phyloP scores from a whole-genome alignment of 202 grass and related monocot genomes.

The Schoenoplectus tabernaemontani region DNA sequence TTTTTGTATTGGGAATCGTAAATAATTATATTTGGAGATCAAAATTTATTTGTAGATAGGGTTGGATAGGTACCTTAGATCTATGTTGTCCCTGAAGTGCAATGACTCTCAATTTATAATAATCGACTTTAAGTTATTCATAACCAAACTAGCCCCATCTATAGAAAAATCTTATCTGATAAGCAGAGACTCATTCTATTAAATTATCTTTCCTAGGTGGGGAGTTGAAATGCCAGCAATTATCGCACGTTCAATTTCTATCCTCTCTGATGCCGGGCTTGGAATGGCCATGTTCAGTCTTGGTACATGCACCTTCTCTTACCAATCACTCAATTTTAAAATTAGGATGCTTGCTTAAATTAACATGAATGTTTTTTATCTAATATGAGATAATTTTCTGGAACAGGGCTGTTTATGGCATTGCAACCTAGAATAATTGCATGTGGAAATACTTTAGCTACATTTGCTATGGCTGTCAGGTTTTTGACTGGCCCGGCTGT shows the following conservation, averaged over 20 bases:
- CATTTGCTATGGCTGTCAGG: constrained; percentile 60
- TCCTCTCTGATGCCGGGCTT: constrained; percentile 68
- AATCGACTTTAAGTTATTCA: background rate
- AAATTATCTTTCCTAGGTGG: constrained; percentile 31
- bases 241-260: constrained; percentile 51
- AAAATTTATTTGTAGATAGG: background rate
- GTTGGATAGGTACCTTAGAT: background rate
- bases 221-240: constrained; percentile 77
- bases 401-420: constrained; percentile 91
- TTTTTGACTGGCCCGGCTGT: constrained; percentile 60
- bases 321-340: background rate
- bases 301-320: constrained; percentile 23
- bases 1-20: background rate
- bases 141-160: background rate
- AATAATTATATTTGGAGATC: background rate
- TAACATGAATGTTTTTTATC: background rate
- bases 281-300: constrained; percentile 98
- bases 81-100: background rate
- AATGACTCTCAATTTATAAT: background rate
- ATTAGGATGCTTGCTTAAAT: background rate
- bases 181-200: background rate
- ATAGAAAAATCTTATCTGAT: background rate
- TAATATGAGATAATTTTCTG: background rate
- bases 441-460: constrained; percentile 62
- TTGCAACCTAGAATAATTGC: constrained; percentile 82